A percentile compares a stretch with the other conserved stretches of the same genome.
Conservation (phyloP, 306 rosid genomes). For the Nissolia schottii region DNA sequence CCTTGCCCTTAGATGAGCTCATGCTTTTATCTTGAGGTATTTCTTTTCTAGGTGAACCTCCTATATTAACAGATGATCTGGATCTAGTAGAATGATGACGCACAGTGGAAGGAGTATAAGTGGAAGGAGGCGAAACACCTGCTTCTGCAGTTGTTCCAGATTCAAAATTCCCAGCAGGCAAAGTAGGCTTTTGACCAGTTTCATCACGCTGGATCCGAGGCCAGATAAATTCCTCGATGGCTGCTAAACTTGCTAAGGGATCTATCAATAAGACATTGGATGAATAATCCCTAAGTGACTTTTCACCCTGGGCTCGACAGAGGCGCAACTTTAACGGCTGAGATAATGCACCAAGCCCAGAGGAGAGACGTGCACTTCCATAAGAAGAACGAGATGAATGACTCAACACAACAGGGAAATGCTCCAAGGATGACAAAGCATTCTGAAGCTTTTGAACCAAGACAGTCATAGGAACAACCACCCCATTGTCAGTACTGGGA, state of each 20-base stretch:
- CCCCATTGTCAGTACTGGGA: slow-evolving; percentile 32
- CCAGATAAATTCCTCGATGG: slow-evolving; percentile 93
- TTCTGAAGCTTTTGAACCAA: slow-evolving; percentile 86
- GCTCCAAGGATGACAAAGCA: slow-evolving; percentile 88
- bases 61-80: slow-evolving; percentile 71
- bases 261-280: slow-evolving; percentile 83
- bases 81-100: slow-evolving; percentile 74
- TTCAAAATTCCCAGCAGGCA: slow-evolving; percentile 61
- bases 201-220: slow-evolving; percentile 77
- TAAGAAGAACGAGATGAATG: slow-evolving; percentile 77
- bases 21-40: slow-evolving; percentile 60
- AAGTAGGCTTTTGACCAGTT: slow-evolving; percentile 64
- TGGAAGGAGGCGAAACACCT: slow-evolving; percentile 59
- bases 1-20: slow-evolving; percentile 82
- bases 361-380: slow-evolving; percentile 83
- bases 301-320: slow-evolving; percentile 85
- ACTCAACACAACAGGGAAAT: slow-evolving; percentile 85
- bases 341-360: slow-evolving; percentile 77
- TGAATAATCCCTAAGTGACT: slow-evolving; percentile 81
- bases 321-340: slow-evolving; percentile 87
- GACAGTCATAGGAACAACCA: slow-evolving; percentile 57
- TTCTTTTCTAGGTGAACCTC: slow-evolving; percentile 61
- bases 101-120: slow-evolving; percentile 51
- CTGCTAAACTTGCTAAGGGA: slow-evolving; percentile 86
- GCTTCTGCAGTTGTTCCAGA: slow-evolving; percentile 62